Evolutionary conservation across 2,329 filamentous ascomycete genomes (phyloP).

Genomic region (Neodidymelliopsis sp.): DNA sequence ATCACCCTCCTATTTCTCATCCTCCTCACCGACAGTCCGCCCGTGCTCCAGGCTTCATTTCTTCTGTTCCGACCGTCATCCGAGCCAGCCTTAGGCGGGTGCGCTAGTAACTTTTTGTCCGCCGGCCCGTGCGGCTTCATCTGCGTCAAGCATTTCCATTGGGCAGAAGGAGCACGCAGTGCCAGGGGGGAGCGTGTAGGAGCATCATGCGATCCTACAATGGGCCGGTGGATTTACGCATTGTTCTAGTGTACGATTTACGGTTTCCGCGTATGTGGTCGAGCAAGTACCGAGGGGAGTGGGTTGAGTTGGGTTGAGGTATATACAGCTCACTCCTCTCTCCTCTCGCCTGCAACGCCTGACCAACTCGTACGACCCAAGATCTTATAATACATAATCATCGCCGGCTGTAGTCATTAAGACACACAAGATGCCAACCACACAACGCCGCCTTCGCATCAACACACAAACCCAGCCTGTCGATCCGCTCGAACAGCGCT

Average conservation of each 20-base stretch:
- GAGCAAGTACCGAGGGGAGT: constrained; percentile 7
- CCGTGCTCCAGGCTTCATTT: constrained; percentile 16
- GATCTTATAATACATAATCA: constrained; percentile 7
- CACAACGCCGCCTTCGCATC: constrained; percentile 15
- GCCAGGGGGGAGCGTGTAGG: constrained; percentile 10
- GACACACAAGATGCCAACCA: constrained; percentile 8
- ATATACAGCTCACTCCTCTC: constrained; percentile 7
- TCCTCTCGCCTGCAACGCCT: not conserved
- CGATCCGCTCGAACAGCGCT: constrained; percentile 18
- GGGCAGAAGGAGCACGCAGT: not conserved
- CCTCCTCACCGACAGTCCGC: constrained; percentile 16
- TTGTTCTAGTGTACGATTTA: too few species aligned
- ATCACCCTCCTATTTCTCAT: constrained; percentile 3
- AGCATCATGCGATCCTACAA: constrained; percentile 21
- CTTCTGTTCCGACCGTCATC: constrained; percentile 18
- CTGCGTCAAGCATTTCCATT: constrained; percentile 9
- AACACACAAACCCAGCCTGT: constrained; percentile 5
- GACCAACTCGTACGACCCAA: constrained; percentile 5
- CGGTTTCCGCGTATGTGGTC: too few species aligned
- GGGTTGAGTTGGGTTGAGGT: constrained; percentile 15
- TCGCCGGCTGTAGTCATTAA: not conserved
- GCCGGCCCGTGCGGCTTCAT: constrained; percentile 9
- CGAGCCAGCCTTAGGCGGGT: constrained; percentile 9
- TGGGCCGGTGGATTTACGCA: too few species aligned
- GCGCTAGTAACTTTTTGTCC: constrained; percentile 13